Conservation (phyloP, 305 asterid species). For the Nicotiana rustica region DNA sequence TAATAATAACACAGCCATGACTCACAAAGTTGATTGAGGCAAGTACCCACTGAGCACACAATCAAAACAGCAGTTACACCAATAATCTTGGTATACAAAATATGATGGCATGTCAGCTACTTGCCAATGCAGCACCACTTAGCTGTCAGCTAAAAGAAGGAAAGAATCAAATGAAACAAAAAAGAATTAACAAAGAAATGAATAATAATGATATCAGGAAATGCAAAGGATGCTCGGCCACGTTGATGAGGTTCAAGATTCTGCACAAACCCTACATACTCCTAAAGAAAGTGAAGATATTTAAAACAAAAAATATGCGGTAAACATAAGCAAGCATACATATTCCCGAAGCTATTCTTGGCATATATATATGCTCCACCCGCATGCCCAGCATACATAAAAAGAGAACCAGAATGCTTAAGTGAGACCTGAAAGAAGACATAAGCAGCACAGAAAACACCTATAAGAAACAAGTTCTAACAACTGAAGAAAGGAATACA, state of each 20-base stretch:
- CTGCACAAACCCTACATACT: background rate
- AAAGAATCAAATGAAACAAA: background rate
- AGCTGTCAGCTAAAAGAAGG: background rate
- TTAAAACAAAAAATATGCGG: background rate
- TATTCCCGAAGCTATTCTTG: conserved; percentile 91
- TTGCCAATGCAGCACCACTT: background rate
- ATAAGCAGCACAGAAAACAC: conserved; percentile 33
- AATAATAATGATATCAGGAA: background rate
- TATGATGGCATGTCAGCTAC: conserved; percentile 1
- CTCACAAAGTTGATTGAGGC: background rate
- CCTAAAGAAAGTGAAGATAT: conserved; percentile 24
- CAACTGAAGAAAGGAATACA: background rate
- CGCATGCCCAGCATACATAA: conserved; percentile 95
- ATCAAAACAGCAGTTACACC: background rate
- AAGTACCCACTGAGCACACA: background rate
- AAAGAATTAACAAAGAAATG: background rate
- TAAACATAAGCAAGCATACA: conserved; percentile 48
- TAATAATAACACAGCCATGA: conserved; percentile 18
- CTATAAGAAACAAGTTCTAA: conserved; percentile 7
- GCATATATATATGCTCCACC: conserved; percentile 99
- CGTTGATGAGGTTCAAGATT: background rate
- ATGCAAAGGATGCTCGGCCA: background rate
- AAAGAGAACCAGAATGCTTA: conserved; percentile 98
- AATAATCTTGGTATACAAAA: conserved; percentile 3
- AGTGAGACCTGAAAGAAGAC: conserved; percentile 72